Base-by-base conservation (phyloP, 352 stramenopile genomes). In the Peronospora tabacina region DNA sequence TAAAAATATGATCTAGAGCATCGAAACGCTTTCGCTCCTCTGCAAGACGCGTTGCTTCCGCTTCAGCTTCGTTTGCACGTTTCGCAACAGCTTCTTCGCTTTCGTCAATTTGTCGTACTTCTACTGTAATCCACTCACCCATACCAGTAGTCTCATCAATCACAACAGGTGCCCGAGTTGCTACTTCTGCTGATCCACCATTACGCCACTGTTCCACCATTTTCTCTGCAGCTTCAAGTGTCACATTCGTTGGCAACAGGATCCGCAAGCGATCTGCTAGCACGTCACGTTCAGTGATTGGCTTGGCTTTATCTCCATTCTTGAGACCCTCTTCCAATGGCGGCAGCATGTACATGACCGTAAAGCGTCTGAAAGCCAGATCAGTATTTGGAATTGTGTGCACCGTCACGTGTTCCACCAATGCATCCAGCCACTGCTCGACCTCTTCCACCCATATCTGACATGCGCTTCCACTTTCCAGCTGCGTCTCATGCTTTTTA, bases 141-240 rank as follows among this genome's bases (percentile, higher is more conserved):
- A 91, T 91, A 8, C 80, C 82, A 0, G 82, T 90, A 3, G 71
- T 74, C 52, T 86, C 70, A 26, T 90, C 73, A 17, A 89, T 76
- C 34, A 54, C 37, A 7, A 78, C 51, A 43, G 42, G 28, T 42
- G 51, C 15, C 13, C 44, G 16, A 1, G 26, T 30, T 19, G 34
- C 44, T 33, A 46, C 32, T 33, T 64, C 49, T 29, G 40, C 38
- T 32, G 36, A 52, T 33, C 66, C 68, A 9, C 55, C 70, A 6
- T 26, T 64, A 17, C 65, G 59, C 41, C 75, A 49, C 30, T 70
- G 66, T 6, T 72, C 62, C 35, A 87, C 61, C 68, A 87, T 84
- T 35, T 69, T 70, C 51, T 87, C 69, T 3, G 75, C 78, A 28
- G 71, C 53, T 54, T 85, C 76, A 2, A 88, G 62, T 30, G 79